Evolutionary conservation across 768 basidiomycete genomes (phyloP), one percentile per base, ranked within the genome.

Genomic region (Phaeolepiota aurea): DNA sequence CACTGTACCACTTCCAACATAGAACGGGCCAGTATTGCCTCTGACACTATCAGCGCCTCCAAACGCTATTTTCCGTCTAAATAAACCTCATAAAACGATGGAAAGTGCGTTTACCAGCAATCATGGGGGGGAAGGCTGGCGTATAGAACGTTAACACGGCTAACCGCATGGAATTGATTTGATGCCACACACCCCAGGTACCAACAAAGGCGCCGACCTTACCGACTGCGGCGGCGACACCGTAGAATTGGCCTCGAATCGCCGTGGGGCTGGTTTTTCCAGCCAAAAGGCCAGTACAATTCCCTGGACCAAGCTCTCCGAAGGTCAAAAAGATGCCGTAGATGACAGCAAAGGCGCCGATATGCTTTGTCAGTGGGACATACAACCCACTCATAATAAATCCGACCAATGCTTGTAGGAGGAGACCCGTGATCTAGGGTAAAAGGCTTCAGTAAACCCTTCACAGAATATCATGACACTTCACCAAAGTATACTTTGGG

Each of bases 361-460:
- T 70, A 45, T 87, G 68, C 3, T 64, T 51, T 9, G 72, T 72
- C 40, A 91, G 65, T 14, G 73, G 77, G 39, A 13, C 18, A 61
- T 93, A 96, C n/a, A 78, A 63, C 1, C 88, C 93, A 45, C 86
- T 86, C 82, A 97, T 87, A 57, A 89, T 76, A 63, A 96, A 96
- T 5, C 93, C 87, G 36, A 87, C 65, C 46, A 85, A 37, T 1
- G 83, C 79, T 57, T 89, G 87, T 18, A 60, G 49, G 18, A 87
- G 28, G 9, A 88, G 69, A 34, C 87, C 86, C 19, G 54, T 49
- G 48, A 88, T 87, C 82, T 84, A 49, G 4, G 30, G 23, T 12
- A 16, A 42, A 34, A 14, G 28, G 25, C 31, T 20, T 19, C 11
- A 13, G 20, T 15, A 5, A 10, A 4, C 10, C 11, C n/a, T 2